Conservation (phyloP, 2,329 filamentous ascomycete species). For the Penicillium vulpinum region DNA sequence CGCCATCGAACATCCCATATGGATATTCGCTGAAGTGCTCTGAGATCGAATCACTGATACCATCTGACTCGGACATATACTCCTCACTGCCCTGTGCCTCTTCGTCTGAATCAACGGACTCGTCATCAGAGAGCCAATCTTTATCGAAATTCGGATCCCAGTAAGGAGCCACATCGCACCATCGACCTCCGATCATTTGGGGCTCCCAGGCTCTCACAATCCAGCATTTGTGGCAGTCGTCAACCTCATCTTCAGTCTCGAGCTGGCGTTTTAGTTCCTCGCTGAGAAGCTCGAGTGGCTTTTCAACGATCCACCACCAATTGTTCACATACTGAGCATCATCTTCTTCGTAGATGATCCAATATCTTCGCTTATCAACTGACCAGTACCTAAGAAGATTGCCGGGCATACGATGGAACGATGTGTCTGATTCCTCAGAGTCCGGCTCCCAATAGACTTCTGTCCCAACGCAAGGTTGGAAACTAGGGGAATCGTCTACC, state of each 20-base stretch:
- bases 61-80: background rate
- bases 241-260: background rate
- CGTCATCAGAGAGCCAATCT: constrained; percentile 7
- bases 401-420: constrained; percentile 5
- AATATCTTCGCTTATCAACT: constrained; percentile 10
- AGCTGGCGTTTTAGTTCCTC: constrained; percentile 2
- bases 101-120: constrained; percentile 9
- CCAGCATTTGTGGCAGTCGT: constrained; percentile 11
- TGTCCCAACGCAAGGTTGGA: constrained; percentile 5
- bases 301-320: constrained; percentile 12
- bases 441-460: constrained; percentile 2
- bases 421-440: constrained; percentile 1
- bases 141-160: constrained; percentile 15
- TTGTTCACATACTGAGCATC: background rate
- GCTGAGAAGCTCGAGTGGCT: constrained; percentile 10
- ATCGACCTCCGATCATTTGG: background rate
- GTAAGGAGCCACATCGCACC: constrained; percentile 3
- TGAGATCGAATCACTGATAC: background rate
- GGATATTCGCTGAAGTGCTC: background rate
- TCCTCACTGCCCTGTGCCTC: background rate
- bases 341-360: constrained; percentile 4
- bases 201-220: constrained; percentile 7
- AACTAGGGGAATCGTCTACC: constrained; percentile 4
- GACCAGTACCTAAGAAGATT: constrained; percentile 7
- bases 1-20: background rate